Conservation (phyloP, 805 yeast species). For the Spathaspora hagerdaliae region DNA sequence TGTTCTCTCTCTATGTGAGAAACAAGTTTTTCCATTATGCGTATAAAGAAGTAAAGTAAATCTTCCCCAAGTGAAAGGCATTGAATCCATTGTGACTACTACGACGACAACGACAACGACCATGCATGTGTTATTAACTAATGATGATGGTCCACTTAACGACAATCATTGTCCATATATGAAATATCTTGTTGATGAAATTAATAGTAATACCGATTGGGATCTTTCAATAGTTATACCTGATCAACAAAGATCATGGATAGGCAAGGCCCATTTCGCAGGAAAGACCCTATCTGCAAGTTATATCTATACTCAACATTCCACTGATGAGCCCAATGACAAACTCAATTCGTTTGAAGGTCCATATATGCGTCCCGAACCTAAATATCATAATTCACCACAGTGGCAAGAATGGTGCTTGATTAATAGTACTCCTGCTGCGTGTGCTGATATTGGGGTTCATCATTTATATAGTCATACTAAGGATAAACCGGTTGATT, state of each 20-base stretch:
- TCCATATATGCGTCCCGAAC: slow-evolving; percentile 56
- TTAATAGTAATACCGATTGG: slow-evolving; percentile 71
- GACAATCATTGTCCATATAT: slow-evolving; percentile 79
- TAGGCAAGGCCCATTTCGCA: slow-evolving; percentile 94
- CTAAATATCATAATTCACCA: slow-evolving; percentile 18
- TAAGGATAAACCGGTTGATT: slow-evolving; percentile 61
- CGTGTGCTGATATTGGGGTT: slow-evolving; percentile 87
- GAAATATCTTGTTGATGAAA: slow-evolving; percentile 71
- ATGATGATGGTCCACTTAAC: slow-evolving; percentile 94
- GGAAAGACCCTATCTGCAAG: slow-evolving; percentile 59
- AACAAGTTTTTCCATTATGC: background rate
- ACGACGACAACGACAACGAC: background rate
- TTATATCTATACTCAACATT: slow-evolving; percentile 53
- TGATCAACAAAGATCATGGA: slow-evolving; percentile 87
- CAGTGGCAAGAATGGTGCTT: slow-evolving; percentile 77
- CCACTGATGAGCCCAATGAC: slow-evolving; percentile 40
- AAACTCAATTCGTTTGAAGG: slow-evolving; percentile 52
- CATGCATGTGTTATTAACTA: slow-evolving; percentile 65
- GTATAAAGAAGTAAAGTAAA: background rate
- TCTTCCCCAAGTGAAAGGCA: background rate
- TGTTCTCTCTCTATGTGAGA: no score
- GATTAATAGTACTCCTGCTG: slow-evolving; percentile 93
- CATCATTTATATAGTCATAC: slow-evolving; percentile 54
- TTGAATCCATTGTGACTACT: background rate
- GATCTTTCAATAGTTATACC: slow-evolving; percentile 82